These are phyloP conservation scores for Fusarium gaditjirri DNA, from an alignment of 2,329 filamentous ascomycete species.

Conservation along the genomic window DNA sequence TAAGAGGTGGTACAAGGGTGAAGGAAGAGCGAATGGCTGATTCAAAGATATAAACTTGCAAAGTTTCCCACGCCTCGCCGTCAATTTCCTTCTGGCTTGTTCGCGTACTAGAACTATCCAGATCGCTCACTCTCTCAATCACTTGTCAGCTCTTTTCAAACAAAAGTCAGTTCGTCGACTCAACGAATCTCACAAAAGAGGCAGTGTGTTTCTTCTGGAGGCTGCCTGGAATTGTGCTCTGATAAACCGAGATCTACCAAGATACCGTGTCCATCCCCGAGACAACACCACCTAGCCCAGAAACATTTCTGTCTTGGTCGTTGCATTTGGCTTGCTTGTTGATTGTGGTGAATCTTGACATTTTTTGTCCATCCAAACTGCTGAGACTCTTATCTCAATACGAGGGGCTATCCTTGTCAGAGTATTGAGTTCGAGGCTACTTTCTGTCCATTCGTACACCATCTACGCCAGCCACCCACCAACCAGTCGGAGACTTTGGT, in stretches of 20 bases:
- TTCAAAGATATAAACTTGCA: slow-evolving; percentile 31
- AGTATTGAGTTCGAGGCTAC: slow-evolving; percentile 15
- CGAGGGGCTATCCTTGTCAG: slow-evolving; percentile 4
- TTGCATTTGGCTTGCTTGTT: not conserved
- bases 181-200: not conserved
- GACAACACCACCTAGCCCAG: not conserved
- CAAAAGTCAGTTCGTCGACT: not conserved
- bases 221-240: slow-evolving; percentile 19
- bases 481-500: not conserved
- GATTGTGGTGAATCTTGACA: slow-evolving; percentile 22
- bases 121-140: not conserved
- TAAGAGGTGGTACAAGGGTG: slow-evolving; percentile 24
- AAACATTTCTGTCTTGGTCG: not conserved
- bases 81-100: not conserved
- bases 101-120: not conserved
- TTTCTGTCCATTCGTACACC: not conserved
- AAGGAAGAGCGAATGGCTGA: slow-evolving; percentile 25
- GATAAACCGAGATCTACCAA: slow-evolving; percentile 2
- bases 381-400: slow-evolving; percentile 25
- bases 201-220: not conserved
- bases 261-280: slow-evolving; percentile 1
- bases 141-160: not conserved
- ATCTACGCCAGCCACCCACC: not conserved
- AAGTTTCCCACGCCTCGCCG: slow-evolving; percentile 20
- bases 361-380: not conserved